Evolutionary conservation across 148 eudicot species (phyloP), one percentile per base, ranked within the genome.

Genomic region (Rhododendron kiyosumense): DNA sequence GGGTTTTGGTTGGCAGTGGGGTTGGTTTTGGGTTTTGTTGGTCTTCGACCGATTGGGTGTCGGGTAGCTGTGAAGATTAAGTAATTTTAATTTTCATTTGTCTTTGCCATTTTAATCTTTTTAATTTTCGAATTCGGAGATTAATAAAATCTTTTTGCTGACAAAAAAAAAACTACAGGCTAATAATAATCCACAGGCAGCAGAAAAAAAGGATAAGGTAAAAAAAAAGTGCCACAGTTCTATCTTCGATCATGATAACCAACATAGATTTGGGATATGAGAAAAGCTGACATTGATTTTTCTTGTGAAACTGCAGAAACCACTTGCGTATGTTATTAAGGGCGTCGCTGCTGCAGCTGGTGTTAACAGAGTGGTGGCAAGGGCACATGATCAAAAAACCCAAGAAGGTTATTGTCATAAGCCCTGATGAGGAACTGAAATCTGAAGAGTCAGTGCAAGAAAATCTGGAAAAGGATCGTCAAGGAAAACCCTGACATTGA

Each of bases 401-500:
- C 3, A 92, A 87, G 26, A 81, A 90, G 17, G 85, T 89, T 49
- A 87, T 91, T 74, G 89, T 90, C 49, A 92, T 90, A 75, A 93
- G 93, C 13, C 46, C 85, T 12, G 46, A 75, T 7, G 81, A 52
- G 67, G 38, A 4, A 54, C 24, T 26, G 1, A 13, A 46, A 26
- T 20, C 57, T 12, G 36, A 79, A 0, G 83, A 81, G 45, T 87
- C 80, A 88, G 76, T 86, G 90, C 83, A 81, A 92, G 81, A 88
- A 84, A 81, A 84, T 79, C 54, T 36, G 85, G 63, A 86, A 85
- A 86, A 90, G 81, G 81, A 74, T 85, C 87, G 7, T 84, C 80
- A 11, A 89, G 86, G 89, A 93, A 88, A 88, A 86, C 94, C 77
- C 87, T 94, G 20, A 94, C 92, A 81, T 88, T 91, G 0, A 89